phyloP scores from a whole-genome alignment of 1,284 basidiomycete species.

The Puccinia polysora region DNA sequence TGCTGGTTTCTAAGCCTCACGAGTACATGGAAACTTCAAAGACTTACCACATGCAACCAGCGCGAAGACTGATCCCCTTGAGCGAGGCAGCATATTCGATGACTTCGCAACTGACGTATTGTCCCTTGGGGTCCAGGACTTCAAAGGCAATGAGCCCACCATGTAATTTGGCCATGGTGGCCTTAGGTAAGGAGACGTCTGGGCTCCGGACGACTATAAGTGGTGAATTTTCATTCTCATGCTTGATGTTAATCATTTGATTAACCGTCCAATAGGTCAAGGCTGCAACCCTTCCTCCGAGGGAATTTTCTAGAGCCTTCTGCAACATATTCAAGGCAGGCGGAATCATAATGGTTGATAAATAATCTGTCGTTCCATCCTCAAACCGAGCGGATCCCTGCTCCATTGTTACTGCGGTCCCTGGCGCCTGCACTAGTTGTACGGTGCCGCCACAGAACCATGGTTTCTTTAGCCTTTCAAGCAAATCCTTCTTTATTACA shows the following conservation, averaged over 20 bases:
- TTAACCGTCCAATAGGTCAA: constrained; percentile 32
- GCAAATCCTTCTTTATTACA: constrained; percentile 63
- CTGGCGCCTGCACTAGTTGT: constrained; percentile 71
- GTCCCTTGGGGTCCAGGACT: constrained; percentile 7
- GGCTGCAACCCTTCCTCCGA: constrained; percentile 20
- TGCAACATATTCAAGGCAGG: constrained; percentile 8
- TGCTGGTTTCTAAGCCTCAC: background rate
- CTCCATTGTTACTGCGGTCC: constrained; percentile 62
- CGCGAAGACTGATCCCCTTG: constrained; percentile 24
- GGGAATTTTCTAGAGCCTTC: constrained; percentile 5
- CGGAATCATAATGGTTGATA: constrained; percentile 29
- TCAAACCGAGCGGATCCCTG: constrained; percentile 47
- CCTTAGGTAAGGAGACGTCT: constrained; percentile 17
- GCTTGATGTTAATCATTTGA: constrained; percentile 19
- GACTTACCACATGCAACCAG: constrained; percentile 37
- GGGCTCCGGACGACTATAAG: constrained; percentile 27
- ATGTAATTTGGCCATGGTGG: constrained; percentile 25
- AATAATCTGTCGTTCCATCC: constrained; percentile 33
- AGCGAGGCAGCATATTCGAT: constrained; percentile 39
- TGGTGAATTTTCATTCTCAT: constrained; percentile 10
- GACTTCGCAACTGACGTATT: constrained; percentile 36
- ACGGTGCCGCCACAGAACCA: constrained; percentile 82
- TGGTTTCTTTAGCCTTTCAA: constrained; percentile 59
- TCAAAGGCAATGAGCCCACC: constrained; percentile 34
- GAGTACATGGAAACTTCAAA: background rate